phyloP scores from a whole-genome alignment of 306 rosid species.

The Alnus glutinosa region DNA sequence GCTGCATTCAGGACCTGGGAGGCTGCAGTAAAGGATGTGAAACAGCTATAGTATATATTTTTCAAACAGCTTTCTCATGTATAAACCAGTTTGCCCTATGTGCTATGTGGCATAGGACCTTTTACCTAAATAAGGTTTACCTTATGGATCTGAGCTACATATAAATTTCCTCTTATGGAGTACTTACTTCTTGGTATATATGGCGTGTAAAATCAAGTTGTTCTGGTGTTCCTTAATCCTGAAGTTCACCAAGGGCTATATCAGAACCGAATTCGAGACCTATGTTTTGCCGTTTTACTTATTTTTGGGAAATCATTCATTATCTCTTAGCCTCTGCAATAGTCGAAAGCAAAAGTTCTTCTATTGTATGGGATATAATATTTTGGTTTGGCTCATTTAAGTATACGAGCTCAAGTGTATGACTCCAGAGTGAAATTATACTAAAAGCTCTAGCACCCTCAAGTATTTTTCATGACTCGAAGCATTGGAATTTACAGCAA shows the following conservation, averaged over 20 bases:
- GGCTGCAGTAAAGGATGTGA: slow-evolving; percentile 24
- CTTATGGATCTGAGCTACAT: background rate
- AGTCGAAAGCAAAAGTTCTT: too few relatives aligned
- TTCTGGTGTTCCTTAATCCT: background rate
- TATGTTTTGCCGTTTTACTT: background rate
- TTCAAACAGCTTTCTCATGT: background rate
- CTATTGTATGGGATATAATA: too few relatives aligned
- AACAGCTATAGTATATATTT: background rate
- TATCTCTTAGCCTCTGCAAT: too few relatives aligned
- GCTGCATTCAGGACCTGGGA: slow-evolving; percentile 60
- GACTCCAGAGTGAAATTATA: too few relatives aligned
- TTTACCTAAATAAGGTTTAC: slow-evolving; percentile 9
- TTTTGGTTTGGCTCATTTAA: too few relatives aligned
- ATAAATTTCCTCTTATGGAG: background rate
- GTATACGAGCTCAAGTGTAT: too few relatives aligned
- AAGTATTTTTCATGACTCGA: too few relatives aligned
- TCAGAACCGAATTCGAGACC: background rate
- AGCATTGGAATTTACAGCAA: too few relatives aligned
- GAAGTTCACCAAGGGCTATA: background rate
- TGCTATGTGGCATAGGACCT: background rate
- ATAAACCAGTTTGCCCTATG: background rate
- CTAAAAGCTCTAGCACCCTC: too few relatives aligned
- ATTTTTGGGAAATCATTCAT: background rate
- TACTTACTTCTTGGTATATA: background rate
- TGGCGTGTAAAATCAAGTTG: background rate